Evolutionary conservation across 345 rosid genomes (phyloP), one percentile per base, ranked within the genome.

Genomic region (Citrus inodora): DNA sequence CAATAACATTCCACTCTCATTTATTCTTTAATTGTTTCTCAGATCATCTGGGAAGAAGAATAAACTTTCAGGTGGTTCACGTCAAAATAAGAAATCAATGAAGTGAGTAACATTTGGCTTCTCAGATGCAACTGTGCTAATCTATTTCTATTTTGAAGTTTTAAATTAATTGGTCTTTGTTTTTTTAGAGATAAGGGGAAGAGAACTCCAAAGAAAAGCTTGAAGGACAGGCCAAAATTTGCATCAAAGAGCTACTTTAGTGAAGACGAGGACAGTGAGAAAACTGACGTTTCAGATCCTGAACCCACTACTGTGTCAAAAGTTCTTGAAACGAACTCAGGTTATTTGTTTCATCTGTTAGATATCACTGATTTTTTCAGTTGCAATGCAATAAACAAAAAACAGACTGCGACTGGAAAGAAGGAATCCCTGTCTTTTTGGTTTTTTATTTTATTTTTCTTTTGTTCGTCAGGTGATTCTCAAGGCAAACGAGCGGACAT

Each of bases 131-230:
- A 13, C 70, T 73, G 8, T 76, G 35, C 62, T 7, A n/a, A 19
- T 27, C 55, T 37, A 9, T 67, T 70, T 61, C 74, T 51, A 28
- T 68, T 79, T 67, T 70, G 73, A 37, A 35, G 30, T 58, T 73
- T 66, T 61, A n/a, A 74, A 58, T 59, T 80, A 46, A 35, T 79
- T 68, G 67, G 38, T 63, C 19, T 59, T 82, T 80, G 62, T 42
- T 70, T 71, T 71, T 68, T 21, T 60, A 96, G 98, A 78, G 86
- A 83, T 55, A 92, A 91, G 85, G 88, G 92, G 65, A 92, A 88
- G 90, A 89, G 98, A 89, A 96, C 95, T 63, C 97, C 97, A 51
- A 93, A 88, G 92, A 94, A 89, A 80, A 83, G 82, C 80, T 24
- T 81, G 28, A 91, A 81, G 81, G 86, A 28, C 30, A 51, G 67